These are phyloP conservation scores for Elaeagnus macrophylla DNA, from an alignment of 306 rosid genomes.

Conservation along the genomic window DNA sequence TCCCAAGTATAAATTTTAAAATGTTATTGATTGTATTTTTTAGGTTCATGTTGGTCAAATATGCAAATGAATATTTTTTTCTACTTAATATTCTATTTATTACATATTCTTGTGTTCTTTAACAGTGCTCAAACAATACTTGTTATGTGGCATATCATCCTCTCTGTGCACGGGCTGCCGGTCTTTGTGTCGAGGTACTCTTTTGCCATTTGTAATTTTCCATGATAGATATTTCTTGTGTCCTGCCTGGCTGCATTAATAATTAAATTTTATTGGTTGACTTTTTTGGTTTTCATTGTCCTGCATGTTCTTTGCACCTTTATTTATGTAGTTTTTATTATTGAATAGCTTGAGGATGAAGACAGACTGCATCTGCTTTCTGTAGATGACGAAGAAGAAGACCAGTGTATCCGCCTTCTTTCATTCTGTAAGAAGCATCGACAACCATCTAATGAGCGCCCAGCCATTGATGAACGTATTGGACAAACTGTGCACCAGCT, in stretches of 20 bases:
- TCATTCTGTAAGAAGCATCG: constrained; percentile 94
- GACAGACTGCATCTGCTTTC: constrained; percentile 89
- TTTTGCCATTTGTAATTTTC: constrained; percentile 9
- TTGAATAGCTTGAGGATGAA: constrained; percentile 80
- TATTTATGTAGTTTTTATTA: constrained; percentile 18
- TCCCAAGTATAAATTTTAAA: too few species aligned
- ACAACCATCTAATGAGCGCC: constrained; percentile 82
- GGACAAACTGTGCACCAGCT: constrained; percentile 47
- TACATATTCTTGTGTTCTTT: constrained; percentile 5
- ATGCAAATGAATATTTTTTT: too few species aligned
- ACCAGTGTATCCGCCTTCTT: constrained; percentile 90
- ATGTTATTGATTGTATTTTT: too few species aligned
- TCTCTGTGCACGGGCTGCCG: constrained; percentile 99
- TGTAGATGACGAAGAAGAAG: constrained; percentile 84
- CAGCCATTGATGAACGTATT: constrained; percentile 63
- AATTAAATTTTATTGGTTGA: neutral
- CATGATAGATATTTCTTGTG: neutral
- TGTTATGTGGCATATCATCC: constrained; percentile 97
- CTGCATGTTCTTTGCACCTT: constrained; percentile 6
- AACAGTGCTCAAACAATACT: constrained; percentile 85
- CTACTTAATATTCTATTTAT: neutral
- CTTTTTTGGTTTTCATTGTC: neutral
- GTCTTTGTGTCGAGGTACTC: constrained; percentile 95
- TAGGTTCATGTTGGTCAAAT: too few species aligned
- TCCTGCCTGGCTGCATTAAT: neutral